Percentiles rank a stretch among this genome's conserved stretches.
Conservation (phyloP, 2,329 filamentous ascomycete species). For the Ustilaginoidea virens region DNA sequence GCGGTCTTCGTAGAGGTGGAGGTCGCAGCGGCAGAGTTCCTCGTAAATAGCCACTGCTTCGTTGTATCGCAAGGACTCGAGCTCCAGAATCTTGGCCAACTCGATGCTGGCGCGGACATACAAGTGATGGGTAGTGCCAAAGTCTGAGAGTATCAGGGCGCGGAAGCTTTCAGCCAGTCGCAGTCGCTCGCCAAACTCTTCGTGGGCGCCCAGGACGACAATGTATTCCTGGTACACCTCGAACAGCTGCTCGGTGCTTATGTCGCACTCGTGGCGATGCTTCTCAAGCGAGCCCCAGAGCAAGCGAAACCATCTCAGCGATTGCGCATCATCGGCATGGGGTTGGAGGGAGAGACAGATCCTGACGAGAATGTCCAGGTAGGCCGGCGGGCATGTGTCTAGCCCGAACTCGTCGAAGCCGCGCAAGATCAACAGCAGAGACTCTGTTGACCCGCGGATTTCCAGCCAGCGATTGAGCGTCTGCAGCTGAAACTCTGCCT, state of each 20-base stretch:
- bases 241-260: constrained; percentile 4
- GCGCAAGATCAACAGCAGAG: constrained; percentile 1
- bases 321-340: constrained; percentile 2
- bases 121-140: constrained; percentile 1
- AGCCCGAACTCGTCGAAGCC: constrained; percentile 4
- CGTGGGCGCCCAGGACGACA: constrained; percentile 3
- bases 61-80: constrained; percentile 3
- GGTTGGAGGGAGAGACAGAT: constrained; percentile 4
- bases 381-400: constrained; percentile 4
- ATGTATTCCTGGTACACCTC: constrained; percentile 6
- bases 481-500: constrained; percentile 4
- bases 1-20: constrained; percentile 2
- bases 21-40: constrained; percentile 2
- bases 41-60: constrained; percentile 5
- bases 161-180: constrained; percentile 1
- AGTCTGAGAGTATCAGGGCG: constrained; percentile 1
- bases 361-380: constrained; percentile 4
- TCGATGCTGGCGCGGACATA: constrained; percentile 5
- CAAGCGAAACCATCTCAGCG: constrained; percentile 4
- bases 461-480: constrained; percentile 2
- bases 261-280: constrained; percentile 5
- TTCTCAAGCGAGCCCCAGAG: constrained; percentile 5
- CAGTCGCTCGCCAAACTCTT: constrained; percentile 4
- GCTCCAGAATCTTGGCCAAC: constrained; percentile 5
- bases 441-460: constrained; percentile 1